Base-by-base conservation (phyloP, 805 yeast species). In the Ogataea glucozyma region DNA sequence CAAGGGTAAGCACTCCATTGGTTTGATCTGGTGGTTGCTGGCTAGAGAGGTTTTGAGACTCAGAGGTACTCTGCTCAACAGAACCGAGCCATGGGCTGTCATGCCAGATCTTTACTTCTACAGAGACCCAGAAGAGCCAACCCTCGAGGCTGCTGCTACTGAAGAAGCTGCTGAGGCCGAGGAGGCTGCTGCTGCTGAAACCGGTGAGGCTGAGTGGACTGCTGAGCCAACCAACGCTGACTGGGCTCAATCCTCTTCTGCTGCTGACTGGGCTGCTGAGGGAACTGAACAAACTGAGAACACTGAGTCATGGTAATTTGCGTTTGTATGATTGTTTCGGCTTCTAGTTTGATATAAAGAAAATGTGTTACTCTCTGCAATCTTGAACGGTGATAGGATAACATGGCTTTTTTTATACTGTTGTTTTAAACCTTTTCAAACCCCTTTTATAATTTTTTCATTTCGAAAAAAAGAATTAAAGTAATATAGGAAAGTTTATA, bases 91-190 rank as follows among this genome's bases (percentile, higher is more conserved):
- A 74, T 93, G 99, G 99, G 78, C 95, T 63, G 93, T 93, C 72
- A 93, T 93, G 99, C 98, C 98, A 75, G 99, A 93, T 81, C 84
- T 93, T 75, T 93, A 90, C 90, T 93, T 93, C 90, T 93, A 93
- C 97, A 93, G 99, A 85, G 97, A 93, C 81, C 99, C 99, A 70
- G 98, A 91, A 81, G 99, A 93, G 79, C 85, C 86, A 75, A 96
- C 88, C 78, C 81, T 76, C 62, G 81, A 80, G 66, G 77, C 77
- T 53, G 77, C 74, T 58, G 72, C 71, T 54, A 85, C 78, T 62
- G 86, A 80, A 67, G 84, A 76, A 65, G 77, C 73, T 58, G 81
- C 76, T 64, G 73, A 70, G 54, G 83, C 75, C 63, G 81, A 75
- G 58, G 85, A 75, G 68, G 79, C 73, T 64, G 77, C 71, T 55